These are phyloP conservation scores for Isatis lusitanica DNA, from an alignment of 441 rosid species.

Conservation along the genomic window DNA sequence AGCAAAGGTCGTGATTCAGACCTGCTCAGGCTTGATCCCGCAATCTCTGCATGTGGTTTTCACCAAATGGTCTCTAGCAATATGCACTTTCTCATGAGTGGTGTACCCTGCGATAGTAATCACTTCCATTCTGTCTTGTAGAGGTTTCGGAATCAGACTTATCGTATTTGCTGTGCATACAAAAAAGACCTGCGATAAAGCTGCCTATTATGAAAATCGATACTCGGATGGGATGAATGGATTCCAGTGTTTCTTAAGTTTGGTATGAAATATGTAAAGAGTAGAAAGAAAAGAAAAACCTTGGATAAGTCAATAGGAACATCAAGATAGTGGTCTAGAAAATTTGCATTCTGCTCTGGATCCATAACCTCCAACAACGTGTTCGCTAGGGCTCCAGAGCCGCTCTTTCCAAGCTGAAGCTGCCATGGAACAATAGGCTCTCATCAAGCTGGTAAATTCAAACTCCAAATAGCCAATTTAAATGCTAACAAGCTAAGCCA, in stretches of 20 bases:
- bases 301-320: slow-evolving; percentile 90
- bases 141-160: slow-evolving; percentile 78
- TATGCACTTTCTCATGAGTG: slow-evolving; percentile 95
- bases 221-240: background rate
- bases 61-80: slow-evolving; percentile 87
- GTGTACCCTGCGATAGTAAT: slow-evolving; percentile 85
- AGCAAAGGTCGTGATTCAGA: slow-evolving; percentile 15
- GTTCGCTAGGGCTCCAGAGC: slow-evolving; percentile 83
- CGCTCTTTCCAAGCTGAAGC: slow-evolving; percentile 78
- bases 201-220: background rate
- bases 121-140: slow-evolving; percentile 97
- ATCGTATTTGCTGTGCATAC: slow-evolving; percentile 94
- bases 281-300: slow-evolving; percentile 44
- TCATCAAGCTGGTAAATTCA: background rate
- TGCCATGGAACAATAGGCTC: slow-evolving; percentile 8
- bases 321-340: slow-evolving; percentile 89
- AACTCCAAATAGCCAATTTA: background rate
- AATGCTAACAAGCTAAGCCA: slow-evolving; percentile 24
- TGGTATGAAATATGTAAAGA: too few relatives aligned
- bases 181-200: slow-evolving; percentile 74
- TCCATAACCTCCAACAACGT: slow-evolving; percentile 96
- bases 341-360: slow-evolving; percentile 95
- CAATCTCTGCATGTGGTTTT: slow-evolving; percentile 75
- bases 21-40: slow-evolving; percentile 93
- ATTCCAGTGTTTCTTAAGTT: too few relatives aligned